Percentiles rank a stretch among this genome's conserved stretches.
phyloP scores from a whole-genome alignment of 106 monocot species.

The Dendrobium nobile region DNA sequence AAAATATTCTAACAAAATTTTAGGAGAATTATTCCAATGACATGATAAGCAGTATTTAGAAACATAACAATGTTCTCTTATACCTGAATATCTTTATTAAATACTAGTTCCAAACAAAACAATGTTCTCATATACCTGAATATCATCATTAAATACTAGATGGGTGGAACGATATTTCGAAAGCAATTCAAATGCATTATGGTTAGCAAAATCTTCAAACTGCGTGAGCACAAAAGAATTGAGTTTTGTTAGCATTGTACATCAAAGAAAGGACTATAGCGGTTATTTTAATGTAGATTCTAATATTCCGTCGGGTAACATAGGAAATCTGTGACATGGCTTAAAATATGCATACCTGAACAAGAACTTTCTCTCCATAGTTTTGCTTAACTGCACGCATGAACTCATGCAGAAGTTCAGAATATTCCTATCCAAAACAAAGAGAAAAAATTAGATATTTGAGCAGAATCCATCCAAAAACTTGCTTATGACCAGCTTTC shows the following conservation, averaged over 20 bases:
- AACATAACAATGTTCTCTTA: not conserved
- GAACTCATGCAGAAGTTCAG: conserved; percentile 73
- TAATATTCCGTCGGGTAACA: not conserved
- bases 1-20: not conserved
- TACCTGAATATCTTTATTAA: conserved; percentile 90
- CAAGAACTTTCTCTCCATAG: conserved; percentile 77
- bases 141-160: conserved; percentile 84
- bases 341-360: conserved; percentile 44
- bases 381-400: conserved; percentile 86
- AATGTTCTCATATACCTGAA: conserved; percentile 44
- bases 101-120: conserved; percentile 29
- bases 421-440: conserved; percentile 49
- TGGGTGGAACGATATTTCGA: conserved; percentile 52
- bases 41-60: not conserved
- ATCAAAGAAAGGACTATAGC: not conserved
- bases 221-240: conserved; percentile 11
- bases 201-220: conserved; percentile 98
- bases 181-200: conserved; percentile 79
- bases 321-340: not conserved
- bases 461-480: not conserved
- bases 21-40: not conserved
- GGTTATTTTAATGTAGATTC: conserved; percentile 33
- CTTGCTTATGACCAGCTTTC: not conserved
- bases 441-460: not conserved
- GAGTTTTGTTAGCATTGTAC: not conserved